Conservation (phyloP, 768 basidiomycete species). For the Agrocybe pediades region DNA sequence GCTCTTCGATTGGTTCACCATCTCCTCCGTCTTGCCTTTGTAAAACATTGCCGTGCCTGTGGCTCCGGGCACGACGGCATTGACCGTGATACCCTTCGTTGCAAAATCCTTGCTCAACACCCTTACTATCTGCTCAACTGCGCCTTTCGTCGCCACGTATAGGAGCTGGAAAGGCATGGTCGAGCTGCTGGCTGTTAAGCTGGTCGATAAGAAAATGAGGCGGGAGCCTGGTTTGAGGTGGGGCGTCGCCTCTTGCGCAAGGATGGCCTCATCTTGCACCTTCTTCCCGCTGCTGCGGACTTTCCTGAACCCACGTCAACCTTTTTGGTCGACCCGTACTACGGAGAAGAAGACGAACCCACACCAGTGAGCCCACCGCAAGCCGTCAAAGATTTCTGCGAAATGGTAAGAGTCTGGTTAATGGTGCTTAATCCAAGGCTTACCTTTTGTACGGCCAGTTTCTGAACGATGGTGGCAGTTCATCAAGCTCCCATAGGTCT, state of each 20-base stretch:
- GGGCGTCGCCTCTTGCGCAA: conserved; percentile 36
- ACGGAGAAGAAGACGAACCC: too few relatives aligned
- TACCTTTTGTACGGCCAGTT: too few relatives aligned
- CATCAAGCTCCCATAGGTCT: too few relatives aligned
- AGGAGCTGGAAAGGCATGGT: conserved; percentile 38
- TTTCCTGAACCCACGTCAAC: too few relatives aligned
- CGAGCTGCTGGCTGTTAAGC: conserved; percentile 31
- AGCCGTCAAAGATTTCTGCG: too few relatives aligned
- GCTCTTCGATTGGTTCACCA: conserved; percentile 33
- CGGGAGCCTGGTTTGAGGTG: conserved; percentile 39
- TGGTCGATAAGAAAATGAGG: conserved; percentile 45
- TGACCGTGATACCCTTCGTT: conserved; percentile 31
- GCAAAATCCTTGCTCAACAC: conserved; percentile 49
- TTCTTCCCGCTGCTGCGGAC: too few relatives aligned
- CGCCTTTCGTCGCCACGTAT: conserved; percentile 47
- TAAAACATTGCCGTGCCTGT: conserved; percentile 48
- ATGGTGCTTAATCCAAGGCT: too few relatives aligned
- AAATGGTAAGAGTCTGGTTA: too few relatives aligned
- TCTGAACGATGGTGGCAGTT: too few relatives aligned
- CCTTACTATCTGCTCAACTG: conserved; percentile 47
- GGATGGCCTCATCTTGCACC: too few relatives aligned
- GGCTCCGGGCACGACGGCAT: conserved; percentile 43
- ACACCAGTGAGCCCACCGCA: too few relatives aligned
- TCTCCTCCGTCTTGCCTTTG: conserved; percentile 37
- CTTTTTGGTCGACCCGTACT: too few relatives aligned